These are phyloP conservation scores for Neopestalotiopsis sp. DNA, from an alignment of 2,329 filamentous ascomycete genomes.

Conservation along the genomic window DNA sequence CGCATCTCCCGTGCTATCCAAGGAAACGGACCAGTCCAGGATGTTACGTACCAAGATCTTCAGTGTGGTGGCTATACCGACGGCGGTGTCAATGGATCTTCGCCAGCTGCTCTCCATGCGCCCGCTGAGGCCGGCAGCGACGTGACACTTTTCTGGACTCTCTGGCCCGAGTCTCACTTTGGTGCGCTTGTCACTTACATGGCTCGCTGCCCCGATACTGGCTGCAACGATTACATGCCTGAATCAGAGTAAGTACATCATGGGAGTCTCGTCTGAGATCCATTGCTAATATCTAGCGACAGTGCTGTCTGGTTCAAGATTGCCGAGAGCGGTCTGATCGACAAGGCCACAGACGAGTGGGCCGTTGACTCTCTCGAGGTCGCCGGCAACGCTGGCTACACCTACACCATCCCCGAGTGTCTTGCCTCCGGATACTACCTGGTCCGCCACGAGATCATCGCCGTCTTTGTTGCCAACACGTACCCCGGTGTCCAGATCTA, in stretches of 20 bases:
- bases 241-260: constrained; percentile 19
- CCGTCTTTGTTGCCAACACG: constrained; percentile 50
- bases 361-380: constrained; percentile 50
- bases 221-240: constrained; percentile 29
- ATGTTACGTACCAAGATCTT: constrained; percentile 56
- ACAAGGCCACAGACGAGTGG: constrained; percentile 54
- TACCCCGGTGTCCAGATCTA: constrained; percentile 58
- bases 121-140: constrained; percentile 56
- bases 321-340: constrained; percentile 49
- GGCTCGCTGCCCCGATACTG: constrained; percentile 57
- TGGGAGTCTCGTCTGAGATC: too few relatives aligned
- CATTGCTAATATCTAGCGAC: neutral
- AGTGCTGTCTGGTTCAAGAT: constrained; percentile 60
- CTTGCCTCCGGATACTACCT: constrained; percentile 55
- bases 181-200: constrained; percentile 65
- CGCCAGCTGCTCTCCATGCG: constrained; percentile 59
- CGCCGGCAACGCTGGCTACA: constrained; percentile 45
- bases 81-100: constrained; percentile 52
- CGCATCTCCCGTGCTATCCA: constrained; percentile 61
- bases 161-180: constrained; percentile 54
- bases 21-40: constrained; percentile 62
- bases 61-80: constrained; percentile 60
- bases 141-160: constrained; percentile 60
- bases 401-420: constrained; percentile 59
- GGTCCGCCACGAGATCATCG: constrained; percentile 63